phyloP scores from a whole-genome alignment of 2,329 filamentous ascomycete genomes.

The Coniosporium tulheliwenetii region DNA sequence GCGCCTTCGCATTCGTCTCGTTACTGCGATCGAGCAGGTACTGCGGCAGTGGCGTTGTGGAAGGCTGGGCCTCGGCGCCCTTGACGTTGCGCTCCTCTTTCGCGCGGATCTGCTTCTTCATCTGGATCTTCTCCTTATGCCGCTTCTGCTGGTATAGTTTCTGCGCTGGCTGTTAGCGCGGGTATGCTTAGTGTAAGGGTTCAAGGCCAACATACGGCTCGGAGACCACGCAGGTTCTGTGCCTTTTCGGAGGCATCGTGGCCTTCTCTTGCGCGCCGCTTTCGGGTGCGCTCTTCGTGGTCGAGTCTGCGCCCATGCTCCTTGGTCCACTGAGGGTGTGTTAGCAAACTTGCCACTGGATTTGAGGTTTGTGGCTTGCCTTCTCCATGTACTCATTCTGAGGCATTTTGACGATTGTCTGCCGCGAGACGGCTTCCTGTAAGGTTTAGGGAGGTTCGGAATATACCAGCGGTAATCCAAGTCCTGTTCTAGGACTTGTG shows the following conservation, averaged over 20 bases:
- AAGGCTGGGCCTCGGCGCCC: slow-evolving; percentile 61
- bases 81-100: slow-evolving; percentile 97
- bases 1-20: slow-evolving; percentile 53
- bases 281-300: slow-evolving; percentile 77
- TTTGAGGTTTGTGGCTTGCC: slow-evolving; percentile 43
- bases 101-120: slow-evolving; percentile 85
- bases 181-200: too few relatives aligned
- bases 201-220: slow-evolving; percentile 32
- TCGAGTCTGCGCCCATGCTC: slow-evolving; percentile 40
- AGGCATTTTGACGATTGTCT: slow-evolving; percentile 34
- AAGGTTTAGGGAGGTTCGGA: too few relatives aligned
- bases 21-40: slow-evolving; percentile 83
- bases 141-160: slow-evolving; percentile 91
- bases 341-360: slow-evolving; percentile 15
- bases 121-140: slow-evolving; percentile 95
- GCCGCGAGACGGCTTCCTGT: too few relatives aligned
- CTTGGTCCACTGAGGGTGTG: background rate
- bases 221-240: slow-evolving; percentile 80
- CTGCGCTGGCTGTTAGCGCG: too few relatives aligned
- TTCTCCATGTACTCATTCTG: slow-evolving; percentile 65
- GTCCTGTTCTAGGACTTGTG: too few relatives aligned
- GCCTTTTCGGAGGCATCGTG: slow-evolving; percentile 82
- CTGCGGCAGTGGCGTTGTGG: slow-evolving; percentile 67
- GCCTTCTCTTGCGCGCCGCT: slow-evolving; percentile 72
- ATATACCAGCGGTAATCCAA: too few relatives aligned